Base-by-base conservation (phyloP, 306 rosid genomes). In the Clitoria ternatea region DNA sequence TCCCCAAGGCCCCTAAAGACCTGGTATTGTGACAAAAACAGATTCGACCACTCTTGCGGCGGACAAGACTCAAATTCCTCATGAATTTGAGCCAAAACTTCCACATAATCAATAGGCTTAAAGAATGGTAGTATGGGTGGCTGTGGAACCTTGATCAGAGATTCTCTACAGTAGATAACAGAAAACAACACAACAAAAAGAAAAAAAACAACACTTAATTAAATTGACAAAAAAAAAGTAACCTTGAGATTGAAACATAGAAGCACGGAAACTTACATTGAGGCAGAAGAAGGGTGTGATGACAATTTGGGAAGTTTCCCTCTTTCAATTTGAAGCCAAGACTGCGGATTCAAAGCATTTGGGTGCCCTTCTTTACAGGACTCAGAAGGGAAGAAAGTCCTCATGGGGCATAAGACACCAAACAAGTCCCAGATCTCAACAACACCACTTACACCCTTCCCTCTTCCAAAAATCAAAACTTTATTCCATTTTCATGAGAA, bases 1-100 rank as follows among this genome's bases (percentile, higher is more conserved):
- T 92, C 98, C 39, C 98, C 97, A 60, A 86, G 90, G 73, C 97
- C 96, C 76, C 88, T 86, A 80, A 92, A 92, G 80, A 92, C 92
- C 79, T 92, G 98, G 72, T 83, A 88, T 53, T 88, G 96, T 45
- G 88, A 81, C 80, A 92, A 73, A 79, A 76, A 83, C 78, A 90
- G 91, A 70, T 83, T 88, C 2, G 98, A 83, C 68, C 85, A 77
- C 68, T 86, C 96, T 77, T 86, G 84, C 1, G 86, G 85, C 33
- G 88, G 70, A 77, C 96, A 90, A 52, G 86, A 82, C 84, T 90
- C 96, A 10, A 92, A 97, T 78, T 92, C 92, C 79, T 92, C 97
- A 80, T 92, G 98, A 83, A 92, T 90, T 85, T 90, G 92, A 73
- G 98, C 92, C 66, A 92, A 84, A 74, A 88, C 96, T 69, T 92